These are phyloP conservation scores for Leishmania tropica DNA, from an alignment of 208 protist species.

Conservation along the genomic window DNA sequence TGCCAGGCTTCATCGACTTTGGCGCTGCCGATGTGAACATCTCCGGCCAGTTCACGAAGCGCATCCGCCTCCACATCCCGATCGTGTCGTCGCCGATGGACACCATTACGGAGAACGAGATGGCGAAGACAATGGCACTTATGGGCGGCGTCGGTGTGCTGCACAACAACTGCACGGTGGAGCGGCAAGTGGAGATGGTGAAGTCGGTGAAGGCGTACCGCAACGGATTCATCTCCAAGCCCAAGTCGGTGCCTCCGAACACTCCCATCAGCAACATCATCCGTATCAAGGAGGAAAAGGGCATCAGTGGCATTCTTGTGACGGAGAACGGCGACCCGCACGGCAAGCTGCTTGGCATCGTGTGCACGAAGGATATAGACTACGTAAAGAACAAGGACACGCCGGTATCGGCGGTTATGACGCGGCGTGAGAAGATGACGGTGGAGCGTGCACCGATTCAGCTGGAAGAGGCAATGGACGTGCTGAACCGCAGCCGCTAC, in stretches of 20 bases:
- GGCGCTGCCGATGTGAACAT: slow-evolving; percentile 84
- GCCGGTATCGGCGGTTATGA: slow-evolving; percentile 89
- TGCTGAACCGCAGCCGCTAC: slow-evolving; percentile 93
- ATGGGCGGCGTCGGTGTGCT: slow-evolving; percentile 97
- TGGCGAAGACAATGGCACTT: slow-evolving; percentile 91
- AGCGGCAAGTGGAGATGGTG: slow-evolving; percentile 93
- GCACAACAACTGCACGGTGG: slow-evolving; percentile 95
- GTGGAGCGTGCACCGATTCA: slow-evolving; percentile 83
- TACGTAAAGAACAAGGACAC: slow-evolving; percentile 92
- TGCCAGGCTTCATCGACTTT: slow-evolving; percentile 96
- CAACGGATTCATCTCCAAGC: slow-evolving; percentile 97
- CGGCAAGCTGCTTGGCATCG: slow-evolving; percentile 96
- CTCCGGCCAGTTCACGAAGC: slow-evolving; percentile 84
- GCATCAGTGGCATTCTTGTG: slow-evolving; percentile 97
- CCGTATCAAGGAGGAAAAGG: slow-evolving; percentile 91
- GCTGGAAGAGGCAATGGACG: slow-evolving; percentile 95
- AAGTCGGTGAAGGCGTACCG: slow-evolving; percentile 95
- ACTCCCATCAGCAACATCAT: slow-evolving; percentile 89
- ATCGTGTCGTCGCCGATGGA: slow-evolving; percentile 96
- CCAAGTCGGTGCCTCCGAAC: slow-evolving; percentile 88
- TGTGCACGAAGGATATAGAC: slow-evolving; percentile 97
- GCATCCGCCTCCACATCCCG: slow-evolving; percentile 93
- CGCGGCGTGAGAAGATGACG: slow-evolving; percentile 75
- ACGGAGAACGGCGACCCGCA: slow-evolving; percentile 94
- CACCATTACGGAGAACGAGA: slow-evolving; percentile 94